Conservation (phyloP, 116 monocot species). For the Zostera marina region DNA sequence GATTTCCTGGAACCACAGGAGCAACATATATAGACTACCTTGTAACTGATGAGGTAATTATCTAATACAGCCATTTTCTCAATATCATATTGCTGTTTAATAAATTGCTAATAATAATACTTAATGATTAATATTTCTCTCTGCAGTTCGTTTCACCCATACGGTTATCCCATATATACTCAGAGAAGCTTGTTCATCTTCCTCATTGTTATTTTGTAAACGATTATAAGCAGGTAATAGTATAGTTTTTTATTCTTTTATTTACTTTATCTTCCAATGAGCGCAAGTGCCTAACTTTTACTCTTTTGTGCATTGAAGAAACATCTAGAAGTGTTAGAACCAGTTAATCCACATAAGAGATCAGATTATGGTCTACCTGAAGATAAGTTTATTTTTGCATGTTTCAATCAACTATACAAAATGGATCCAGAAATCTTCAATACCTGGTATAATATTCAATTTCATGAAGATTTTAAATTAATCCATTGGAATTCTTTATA, state of each 20-base stretch:
- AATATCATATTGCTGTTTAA: too few relatives aligned
- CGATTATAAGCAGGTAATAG: not conserved
- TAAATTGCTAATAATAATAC: too few relatives aligned
- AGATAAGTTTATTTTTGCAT: conserved; percentile 92
- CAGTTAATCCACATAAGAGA: conserved; percentile 53
- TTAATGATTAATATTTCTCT: too few relatives aligned
- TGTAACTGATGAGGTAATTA: conserved; percentile 77
- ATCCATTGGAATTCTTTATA: not conserved
- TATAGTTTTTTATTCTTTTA: not conserved
- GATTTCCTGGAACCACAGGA: conserved; percentile 93
- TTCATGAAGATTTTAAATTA: not conserved
- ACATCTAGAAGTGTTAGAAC: conserved; percentile 68
- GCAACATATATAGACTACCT: conserved; percentile 90
- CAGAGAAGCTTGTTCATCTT: conserved; percentile 5
- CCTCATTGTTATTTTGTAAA: too few relatives aligned
- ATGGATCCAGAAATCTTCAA: conserved; percentile 95
- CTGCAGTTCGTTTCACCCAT: conserved; percentile 25
- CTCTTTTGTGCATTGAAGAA: conserved; percentile 30
- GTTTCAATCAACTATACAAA: conserved; percentile 96
- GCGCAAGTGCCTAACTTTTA: not conserved
- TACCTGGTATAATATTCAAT: conserved; percentile 43
- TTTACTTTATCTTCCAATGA: not conserved
- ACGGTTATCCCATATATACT: conserved; percentile 32
- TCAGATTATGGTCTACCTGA: conserved; percentile 94
- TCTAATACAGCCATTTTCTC: not conserved